Evolutionary conservation across 768 basidiomycete genomes (phyloP), one percentile per base, ranked within the genome.

Genomic region (Termitomyces sp.): DNA sequence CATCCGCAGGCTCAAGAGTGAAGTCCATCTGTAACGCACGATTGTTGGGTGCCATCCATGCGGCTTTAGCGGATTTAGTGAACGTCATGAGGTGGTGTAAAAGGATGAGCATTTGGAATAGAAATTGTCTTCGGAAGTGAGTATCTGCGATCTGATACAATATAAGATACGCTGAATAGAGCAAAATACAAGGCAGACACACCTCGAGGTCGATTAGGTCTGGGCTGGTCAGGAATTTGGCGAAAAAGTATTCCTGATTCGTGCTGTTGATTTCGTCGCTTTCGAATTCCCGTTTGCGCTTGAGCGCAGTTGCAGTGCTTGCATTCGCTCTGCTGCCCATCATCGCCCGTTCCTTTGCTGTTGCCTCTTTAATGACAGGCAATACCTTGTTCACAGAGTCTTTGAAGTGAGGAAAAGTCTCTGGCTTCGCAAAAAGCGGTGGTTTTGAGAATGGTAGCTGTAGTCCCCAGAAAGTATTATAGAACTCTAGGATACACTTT

Each of bases 181-280:
- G 6, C 56, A 62, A 57, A 40, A 30, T 51, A 38, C 36, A 2
- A 45, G 18, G 13, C 1, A 6, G 33, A 64, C 78, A 51, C 52
- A 93, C 94, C 80, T 97, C 93, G 48, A 94, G 85, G 53, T 90
- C 92, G 16, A 94, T 76, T 22, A 97, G 75, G 56, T 94, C 92
- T 0, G 90, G 87, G 61, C 85, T 92, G 0, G 94, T 96, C 54
- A 97, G 74, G 72, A 93, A 95, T 71, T 95, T 97, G 38, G 94
- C 91, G 66, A 94, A 95, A 73, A 95, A 96, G 68, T 94, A 94
- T 59, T 94, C 87, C 32, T 58, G 44, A 20, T 54, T 58, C 50
- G 76, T 82, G 20, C 75, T 72, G 55, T 77, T 77, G 16, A 72
- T 74, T 65, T 84, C 86, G 52, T 82, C 79, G n/a, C 70, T 65